These are phyloP conservation scores for Globisporangium nodosum DNA, from an alignment of 352 stramenopile species.

Conservation along the genomic window DNA sequence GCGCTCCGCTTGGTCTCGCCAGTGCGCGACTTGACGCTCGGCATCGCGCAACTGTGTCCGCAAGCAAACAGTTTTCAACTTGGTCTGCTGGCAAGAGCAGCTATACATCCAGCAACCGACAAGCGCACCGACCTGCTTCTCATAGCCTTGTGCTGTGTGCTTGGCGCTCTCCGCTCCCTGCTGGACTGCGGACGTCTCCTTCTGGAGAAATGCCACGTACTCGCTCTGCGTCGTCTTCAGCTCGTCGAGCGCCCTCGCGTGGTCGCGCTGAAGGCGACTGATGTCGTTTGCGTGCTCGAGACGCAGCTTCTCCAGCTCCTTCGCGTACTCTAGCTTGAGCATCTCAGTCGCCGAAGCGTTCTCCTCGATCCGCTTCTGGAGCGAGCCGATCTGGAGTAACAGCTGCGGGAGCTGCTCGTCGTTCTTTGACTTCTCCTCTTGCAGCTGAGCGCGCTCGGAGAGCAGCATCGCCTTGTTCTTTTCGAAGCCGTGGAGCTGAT, in stretches of 20 bases:
- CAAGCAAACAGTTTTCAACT: neutral
- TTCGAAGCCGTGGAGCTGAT: slow-evolving; percentile 38
- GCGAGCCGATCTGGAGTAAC: slow-evolving; percentile 21
- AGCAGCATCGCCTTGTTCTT: slow-evolving; percentile 36
- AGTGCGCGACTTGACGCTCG: slow-evolving; percentile 28
- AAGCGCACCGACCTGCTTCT: slow-evolving; percentile 20
- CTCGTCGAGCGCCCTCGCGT: slow-evolving; percentile 33
- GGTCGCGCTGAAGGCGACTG: slow-evolving; percentile 35
- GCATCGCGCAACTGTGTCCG: slow-evolving; percentile 23
- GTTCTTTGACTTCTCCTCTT: slow-evolving; percentile 26
- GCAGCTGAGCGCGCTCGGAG: slow-evolving; percentile 32
- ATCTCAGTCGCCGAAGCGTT: slow-evolving; percentile 25
- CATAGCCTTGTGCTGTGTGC: slow-evolving; percentile 20
- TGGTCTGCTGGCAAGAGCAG: no score
- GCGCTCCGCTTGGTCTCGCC: slow-evolving; percentile 32
- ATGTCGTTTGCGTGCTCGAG: slow-evolving; percentile 31
- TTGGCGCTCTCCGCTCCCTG: slow-evolving; percentile 19
- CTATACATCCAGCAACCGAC: neutral
- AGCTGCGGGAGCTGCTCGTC: slow-evolving; percentile 30
- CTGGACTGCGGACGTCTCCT: slow-evolving; percentile 28
- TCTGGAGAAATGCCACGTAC: slow-evolving; percentile 45
- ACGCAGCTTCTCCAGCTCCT: slow-evolving; percentile 41
- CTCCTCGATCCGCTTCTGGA: slow-evolving; percentile 35
- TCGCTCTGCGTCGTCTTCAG: slow-evolving; percentile 33
- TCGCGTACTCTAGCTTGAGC: slow-evolving; percentile 39